A percentile compares a stretch with the other conserved stretches of the same genome.
These are phyloP conservation scores for Tillandsia leiboldiana DNA, from an alignment of 176 grass and related monocot species.

Conservation along the genomic window DNA sequence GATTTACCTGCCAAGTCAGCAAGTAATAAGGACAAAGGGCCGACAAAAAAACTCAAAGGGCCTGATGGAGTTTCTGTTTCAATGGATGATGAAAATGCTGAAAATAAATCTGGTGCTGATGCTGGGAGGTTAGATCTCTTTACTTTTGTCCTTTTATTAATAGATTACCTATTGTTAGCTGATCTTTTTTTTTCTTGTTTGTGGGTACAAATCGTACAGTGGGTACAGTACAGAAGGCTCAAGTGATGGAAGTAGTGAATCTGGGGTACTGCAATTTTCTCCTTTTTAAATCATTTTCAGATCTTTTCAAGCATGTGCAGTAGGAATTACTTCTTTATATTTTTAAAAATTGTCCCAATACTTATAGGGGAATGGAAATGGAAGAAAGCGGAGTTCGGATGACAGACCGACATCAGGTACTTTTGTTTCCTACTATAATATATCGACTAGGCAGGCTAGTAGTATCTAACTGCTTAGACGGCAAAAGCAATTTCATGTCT, in stretches of 20 bases:
- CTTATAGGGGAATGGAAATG: not conserved
- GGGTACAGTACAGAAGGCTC: constrained; percentile 63
- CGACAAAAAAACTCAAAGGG: constrained; percentile 45
- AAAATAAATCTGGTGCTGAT: constrained; percentile 26
- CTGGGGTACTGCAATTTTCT: constrained; percentile 24
- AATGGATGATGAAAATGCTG: constrained; percentile 34
- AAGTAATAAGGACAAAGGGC: constrained; percentile 44
- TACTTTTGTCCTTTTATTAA: not conserved
- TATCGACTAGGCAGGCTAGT: not conserved
- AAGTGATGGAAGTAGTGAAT: constrained; percentile 38
- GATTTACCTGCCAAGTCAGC: constrained; percentile 48
- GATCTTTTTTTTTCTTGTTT: constrained; percentile 1
- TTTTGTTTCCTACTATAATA: not conserved
- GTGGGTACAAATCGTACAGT: constrained; percentile 21
- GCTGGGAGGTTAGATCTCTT: constrained; percentile 16
- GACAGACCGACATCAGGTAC: not conserved
- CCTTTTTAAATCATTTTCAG: not conserved
- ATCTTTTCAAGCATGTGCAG: constrained; percentile 3
- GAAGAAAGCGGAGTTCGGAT: not conserved
- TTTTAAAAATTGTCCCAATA: not conserved
- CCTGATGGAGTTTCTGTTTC: constrained; percentile 40
- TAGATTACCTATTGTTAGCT: not conserved
- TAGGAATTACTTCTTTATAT: not conserved
- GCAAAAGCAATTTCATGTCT: not conserved
- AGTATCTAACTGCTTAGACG: not conserved